Evolutionary conservation across 352 stramenopile species (phyloP).

Genomic region (Phytophthora sp.): DNA sequence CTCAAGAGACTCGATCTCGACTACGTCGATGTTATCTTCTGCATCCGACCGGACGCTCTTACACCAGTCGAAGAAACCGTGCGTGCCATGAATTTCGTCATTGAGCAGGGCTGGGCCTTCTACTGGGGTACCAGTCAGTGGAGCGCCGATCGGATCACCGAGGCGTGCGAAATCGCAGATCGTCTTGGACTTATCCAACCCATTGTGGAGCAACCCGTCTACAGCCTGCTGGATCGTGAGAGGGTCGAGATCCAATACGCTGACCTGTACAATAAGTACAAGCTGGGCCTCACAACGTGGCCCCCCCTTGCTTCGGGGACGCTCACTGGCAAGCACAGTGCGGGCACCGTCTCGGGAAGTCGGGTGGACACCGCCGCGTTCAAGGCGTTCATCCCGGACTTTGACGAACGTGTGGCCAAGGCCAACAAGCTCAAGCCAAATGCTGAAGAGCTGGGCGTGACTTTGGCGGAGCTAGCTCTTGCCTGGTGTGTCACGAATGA

Average conservation of each 20-base stretch:
- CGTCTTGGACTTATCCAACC: background rate
- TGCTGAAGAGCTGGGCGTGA: background rate
- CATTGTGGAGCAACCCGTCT: background rate
- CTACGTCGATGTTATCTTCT: background rate
- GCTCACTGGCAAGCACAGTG: background rate
- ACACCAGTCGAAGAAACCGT: too few species aligned
- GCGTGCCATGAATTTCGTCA: too few species aligned
- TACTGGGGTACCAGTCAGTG: background rate
- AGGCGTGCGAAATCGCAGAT: background rate
- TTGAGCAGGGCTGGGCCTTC: too few species aligned
- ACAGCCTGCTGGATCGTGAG: background rate
- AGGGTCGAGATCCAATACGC: background rate
- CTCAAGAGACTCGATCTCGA: background rate
- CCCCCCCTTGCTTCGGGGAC: background rate
- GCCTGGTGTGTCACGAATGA: background rate
- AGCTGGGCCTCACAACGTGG: background rate
- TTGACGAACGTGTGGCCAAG: background rate
- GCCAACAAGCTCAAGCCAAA: background rate
- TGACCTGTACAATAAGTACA: background rate
- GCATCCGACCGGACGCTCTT: background rate
- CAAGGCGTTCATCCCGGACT: background rate
- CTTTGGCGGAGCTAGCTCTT: background rate
- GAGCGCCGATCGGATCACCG: background rate
- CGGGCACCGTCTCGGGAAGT: background rate
- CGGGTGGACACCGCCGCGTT: background rate